Evolutionary conservation across 805 yeast genomes (phyloP), one percentile per base, ranked within the genome.

Genomic region (Candida yuanshanica): DNA sequence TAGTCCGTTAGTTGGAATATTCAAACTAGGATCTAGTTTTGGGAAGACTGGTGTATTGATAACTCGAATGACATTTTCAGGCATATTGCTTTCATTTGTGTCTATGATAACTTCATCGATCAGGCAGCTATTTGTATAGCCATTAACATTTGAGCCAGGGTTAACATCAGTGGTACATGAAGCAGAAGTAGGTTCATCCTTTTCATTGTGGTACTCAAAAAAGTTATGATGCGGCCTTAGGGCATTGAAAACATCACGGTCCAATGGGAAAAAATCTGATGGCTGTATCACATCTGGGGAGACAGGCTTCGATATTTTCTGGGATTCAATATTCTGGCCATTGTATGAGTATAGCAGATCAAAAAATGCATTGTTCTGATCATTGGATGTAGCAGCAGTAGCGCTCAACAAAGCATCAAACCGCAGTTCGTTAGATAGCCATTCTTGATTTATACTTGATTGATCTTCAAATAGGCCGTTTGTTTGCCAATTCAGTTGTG

Each of bases 371-470:
- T 47, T 51, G 24, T 77, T 69, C 44, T 76, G 82, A 37, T 81
- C 80, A 43, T 75, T 75, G 37, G 62, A 60, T 4, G 64, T 60
- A 52, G 76, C 61, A 0, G 90, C 89, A 5, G 86, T 81, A 0
- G 89, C 89, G 0, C 89, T 81, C 46, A 83, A 62, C 21, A 83
- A 60, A 0, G 88, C 89, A 51, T 83, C 89, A 48, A 80, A 87
- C 38, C 83, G 58, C 35, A 83, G 64, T 53, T 83, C 90, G 41
- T 74, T 78, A 13, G 88, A 79, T 18, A 83, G 66, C 88, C 88
- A 82, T 49, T 80, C 77, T 23, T 48, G 51, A 20, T 44, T 52
- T 18, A 47, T 36, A 22, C 38, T 48, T 8, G 41, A 41, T 14
- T 43, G 45, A 16, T 46, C 43, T 20, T 46, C 54, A 41, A 52